Evolutionary conservation across 495 filamentous ascomycete species (phyloP), one percentile per base, ranked within the genome.

Genomic region (Darksidea phi): DNA sequence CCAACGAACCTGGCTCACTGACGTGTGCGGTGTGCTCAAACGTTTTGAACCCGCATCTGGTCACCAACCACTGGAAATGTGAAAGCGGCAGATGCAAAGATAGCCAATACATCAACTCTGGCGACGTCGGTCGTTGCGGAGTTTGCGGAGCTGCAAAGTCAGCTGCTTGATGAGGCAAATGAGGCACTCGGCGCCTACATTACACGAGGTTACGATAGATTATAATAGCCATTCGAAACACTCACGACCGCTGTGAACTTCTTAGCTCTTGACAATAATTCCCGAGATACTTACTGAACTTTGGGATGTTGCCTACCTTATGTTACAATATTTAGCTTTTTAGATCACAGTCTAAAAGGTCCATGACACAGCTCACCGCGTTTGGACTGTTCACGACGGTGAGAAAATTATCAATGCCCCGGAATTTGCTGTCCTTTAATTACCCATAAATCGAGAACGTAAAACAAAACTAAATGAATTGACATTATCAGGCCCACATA

Each of bases 1-100:
- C 69, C 24, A 89, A 87, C 68, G 75, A 76, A 10, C 42, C 60
- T 0, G 51, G 58, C 21, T 73, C 80, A 20, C 66, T 81, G 1
- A 84, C 80, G 11, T 91, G 88, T 67, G 68, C 70, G 2, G 79
- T 83, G 45, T 91, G 88, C 62, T 78, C 83, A 24, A 81, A 89
- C 61, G 86, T 90, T 7, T 75, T 91, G 17, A 73, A 84, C 37
- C 69, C 77, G 0, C 51, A 68, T 12, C 77, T 75, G 42, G 73
- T 84, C 28, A 69, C 75, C 2, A 64, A 74, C 25, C 72, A 79
- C 20, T 90, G 88, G 88, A 75, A 74, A 32, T 90, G 88, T 66
- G 67, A 63, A 18, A 83, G 80, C 67, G 63, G 66, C 13, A 63
- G 71, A 2, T 89, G 87, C 67, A 66, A 70, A 53, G 80, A 74